phyloP scores from a whole-genome alignment of 768 basidiomycete genomes.

The Erythrobasidium yunnanense region DNA sequence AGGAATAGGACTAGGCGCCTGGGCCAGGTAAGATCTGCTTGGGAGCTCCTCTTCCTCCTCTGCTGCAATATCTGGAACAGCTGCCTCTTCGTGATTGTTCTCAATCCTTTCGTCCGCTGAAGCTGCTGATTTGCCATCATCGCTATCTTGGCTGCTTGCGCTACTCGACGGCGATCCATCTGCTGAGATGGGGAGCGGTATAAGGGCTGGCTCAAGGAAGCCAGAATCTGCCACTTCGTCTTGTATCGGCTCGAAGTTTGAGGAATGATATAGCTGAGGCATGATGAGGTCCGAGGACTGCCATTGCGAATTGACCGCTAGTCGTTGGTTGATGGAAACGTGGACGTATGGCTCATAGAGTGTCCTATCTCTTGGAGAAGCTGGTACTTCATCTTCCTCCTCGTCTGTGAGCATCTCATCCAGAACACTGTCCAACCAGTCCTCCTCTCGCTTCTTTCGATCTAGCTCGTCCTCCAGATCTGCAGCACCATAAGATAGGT shows the following conservation, averaged over 20 bases:
- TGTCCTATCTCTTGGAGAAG: not conserved
- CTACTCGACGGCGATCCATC: not conserved
- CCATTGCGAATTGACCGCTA: not conserved
- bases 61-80: not conserved
- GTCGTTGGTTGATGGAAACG: conserved; percentile 13
- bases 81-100: not conserved
- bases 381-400: not conserved
- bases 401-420: conserved; percentile 21
- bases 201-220: not conserved
- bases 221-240: conserved; percentile 6
- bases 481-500: not conserved
- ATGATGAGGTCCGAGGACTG: not conserved
- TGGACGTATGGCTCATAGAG: conserved; percentile 14
- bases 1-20: too few species aligned
- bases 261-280: not conserved
- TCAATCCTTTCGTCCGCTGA: too few species aligned
- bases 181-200: conserved; percentile 4
- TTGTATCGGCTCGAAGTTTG: not conserved
- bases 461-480: conserved; percentile 10
- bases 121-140: not conserved
- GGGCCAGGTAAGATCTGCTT: not conserved
- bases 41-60: not conserved
- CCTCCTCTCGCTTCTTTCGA: conserved; percentile 21
- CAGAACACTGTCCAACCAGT: conserved; percentile 20
- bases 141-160: not conserved